Percentiles rank a stretch among this genome's conserved stretches.
These are phyloP conservation scores for Pseudoperonospora humuli DNA, from an alignment of 352 stramenopile genomes.

Conservation along the genomic window DNA sequence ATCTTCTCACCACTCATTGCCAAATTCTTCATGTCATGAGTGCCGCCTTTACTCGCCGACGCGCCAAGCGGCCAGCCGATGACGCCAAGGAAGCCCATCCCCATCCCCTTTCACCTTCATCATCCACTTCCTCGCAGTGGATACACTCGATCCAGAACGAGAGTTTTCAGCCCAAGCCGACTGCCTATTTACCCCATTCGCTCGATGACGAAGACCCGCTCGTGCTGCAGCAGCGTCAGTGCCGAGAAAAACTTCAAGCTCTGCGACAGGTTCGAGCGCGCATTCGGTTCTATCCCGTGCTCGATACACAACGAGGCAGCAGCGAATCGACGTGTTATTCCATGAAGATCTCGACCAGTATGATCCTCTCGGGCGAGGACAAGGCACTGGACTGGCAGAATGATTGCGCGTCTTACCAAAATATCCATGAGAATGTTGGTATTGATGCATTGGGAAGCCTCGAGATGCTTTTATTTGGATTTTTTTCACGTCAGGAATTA, in stretches of 20 bases:
- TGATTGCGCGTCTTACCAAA: conserved; percentile 3
- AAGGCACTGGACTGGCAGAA: conserved; percentile 7
- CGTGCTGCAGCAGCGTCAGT: conserved; percentile 41
- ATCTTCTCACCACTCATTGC: no score
- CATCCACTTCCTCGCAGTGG: conserved; percentile 21
- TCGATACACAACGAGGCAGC: conserved; percentile 1
- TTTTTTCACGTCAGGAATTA: conserved; percentile 41
- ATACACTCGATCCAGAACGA: conserved; percentile 45
- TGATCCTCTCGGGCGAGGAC: conserved; percentile 44
- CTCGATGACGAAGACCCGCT: conserved; percentile 52
- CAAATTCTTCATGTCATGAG: no score
- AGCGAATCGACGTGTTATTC: conserved; percentile 1
- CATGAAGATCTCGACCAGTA: conserved; percentile 51
- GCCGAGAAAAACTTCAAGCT: conserved; percentile 50
- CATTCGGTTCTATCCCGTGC: conserved; percentile 35
- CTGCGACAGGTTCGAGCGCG: conserved; percentile 37
- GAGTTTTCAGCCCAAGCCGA: conserved; percentile 54
- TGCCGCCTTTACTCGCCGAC: background rate
- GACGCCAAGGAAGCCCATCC: background rate
- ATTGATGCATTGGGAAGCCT: conserved; percentile 48
- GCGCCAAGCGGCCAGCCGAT: conserved; percentile 11
- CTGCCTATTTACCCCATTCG: conserved; percentile 51
- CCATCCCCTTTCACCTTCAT: background rate
- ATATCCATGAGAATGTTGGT: conserved; percentile 14
- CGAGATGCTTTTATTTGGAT: conserved; percentile 56